Percentiles rank a stretch among this genome's conserved stretches.
Evolutionary conservation across 805 yeast species (phyloP).

Genomic region (Grigorovia transvaalensis): DNA sequence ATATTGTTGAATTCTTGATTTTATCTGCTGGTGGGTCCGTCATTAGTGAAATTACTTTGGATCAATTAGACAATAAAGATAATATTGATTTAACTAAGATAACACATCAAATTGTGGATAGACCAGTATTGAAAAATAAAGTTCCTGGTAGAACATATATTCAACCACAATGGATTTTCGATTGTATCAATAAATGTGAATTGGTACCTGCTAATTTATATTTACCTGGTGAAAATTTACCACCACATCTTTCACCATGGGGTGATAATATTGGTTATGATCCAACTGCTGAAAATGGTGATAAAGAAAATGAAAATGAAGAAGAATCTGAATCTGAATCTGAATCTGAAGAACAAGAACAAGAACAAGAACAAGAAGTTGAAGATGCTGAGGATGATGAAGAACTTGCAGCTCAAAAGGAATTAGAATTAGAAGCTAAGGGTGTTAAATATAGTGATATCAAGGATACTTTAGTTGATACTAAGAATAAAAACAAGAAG

Average conservation of each 20-base stretch:
- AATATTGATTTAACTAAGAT: constrained; percentile 54
- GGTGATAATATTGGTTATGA: constrained; percentile 89
- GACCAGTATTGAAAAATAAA: constrained; percentile 69
- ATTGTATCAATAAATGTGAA: constrained; percentile 68
- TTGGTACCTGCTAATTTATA: constrained; percentile 70
- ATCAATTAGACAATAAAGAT: constrained; percentile 43
- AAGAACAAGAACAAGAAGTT: constrained; percentile 37
- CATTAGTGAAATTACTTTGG: constrained; percentile 79
- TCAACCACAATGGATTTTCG: constrained; percentile 98
- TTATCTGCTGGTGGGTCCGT: constrained; percentile 79
- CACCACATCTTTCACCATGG: constrained; percentile 98
- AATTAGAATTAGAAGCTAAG: constrained; percentile 80
- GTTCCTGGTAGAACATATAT: constrained; percentile 87
- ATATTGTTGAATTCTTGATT: constrained; percentile 78
- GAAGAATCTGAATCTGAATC: constrained; percentile 36
- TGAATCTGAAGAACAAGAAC: constrained; percentile 42
- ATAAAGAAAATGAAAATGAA: constrained; percentile 34
- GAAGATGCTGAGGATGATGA: constrained; percentile 48
- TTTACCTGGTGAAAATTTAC: constrained; percentile 89
- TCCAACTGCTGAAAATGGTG: constrained; percentile 50
- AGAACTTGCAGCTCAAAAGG: constrained; percentile 58
- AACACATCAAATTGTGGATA: constrained; percentile 90
- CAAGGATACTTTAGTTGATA: constrained; percentile 31
- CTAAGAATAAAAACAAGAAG: constrained; percentile 29
- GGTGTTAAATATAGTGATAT: constrained; percentile 71